Conservation (phyloP, 2,329 filamentous ascomycete species). For the Fusarium albidum region DNA sequence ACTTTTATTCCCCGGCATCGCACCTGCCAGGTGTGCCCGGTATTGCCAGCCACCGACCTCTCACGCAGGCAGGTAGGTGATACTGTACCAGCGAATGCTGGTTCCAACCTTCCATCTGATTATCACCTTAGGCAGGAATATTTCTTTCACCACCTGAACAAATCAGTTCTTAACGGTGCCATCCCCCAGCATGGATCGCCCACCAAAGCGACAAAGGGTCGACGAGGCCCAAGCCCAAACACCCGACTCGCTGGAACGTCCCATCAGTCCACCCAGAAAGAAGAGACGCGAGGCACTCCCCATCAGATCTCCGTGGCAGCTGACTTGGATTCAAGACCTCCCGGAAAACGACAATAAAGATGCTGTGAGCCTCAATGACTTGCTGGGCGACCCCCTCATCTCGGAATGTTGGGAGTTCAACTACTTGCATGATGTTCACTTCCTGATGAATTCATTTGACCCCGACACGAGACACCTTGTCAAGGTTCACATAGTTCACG, state of each 20-base stretch:
- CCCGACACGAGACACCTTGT: slow-evolving; percentile 57
- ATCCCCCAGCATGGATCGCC: slow-evolving; percentile 39
- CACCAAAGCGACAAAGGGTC: slow-evolving; percentile 44
- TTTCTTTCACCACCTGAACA: not conserved
- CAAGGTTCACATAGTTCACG: slow-evolving; percentile 65
- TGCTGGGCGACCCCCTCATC: slow-evolving; percentile 79
- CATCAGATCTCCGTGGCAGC: slow-evolving; percentile 71
- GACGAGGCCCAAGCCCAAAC: slow-evolving; percentile 21
- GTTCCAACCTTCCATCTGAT: not conserved
- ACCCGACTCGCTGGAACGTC: slow-evolving; percentile 44
- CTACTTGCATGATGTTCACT: slow-evolving; percentile 68
- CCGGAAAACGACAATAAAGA: slow-evolving; percentile 68
- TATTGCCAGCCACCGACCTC: too few relatives aligned
- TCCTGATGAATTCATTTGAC: slow-evolving; percentile 64
- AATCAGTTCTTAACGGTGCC: too few relatives aligned
- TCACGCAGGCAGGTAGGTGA: too few relatives aligned
- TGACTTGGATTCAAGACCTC: slow-evolving; percentile 75
- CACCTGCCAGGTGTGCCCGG: too few relatives aligned
- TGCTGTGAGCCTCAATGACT: slow-evolving; percentile 69
- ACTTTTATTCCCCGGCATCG: slow-evolving; percentile 24
- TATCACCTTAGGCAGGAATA: not conserved
- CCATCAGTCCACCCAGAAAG: slow-evolving; percentile 58
- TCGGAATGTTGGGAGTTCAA: slow-evolving; percentile 77
- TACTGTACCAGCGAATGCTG: not conserved
- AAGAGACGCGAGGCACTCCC: slow-evolving; percentile 33